Conservation (phyloP, 1,284 basidiomycete species). For the Leccinum subfulvum region DNA sequence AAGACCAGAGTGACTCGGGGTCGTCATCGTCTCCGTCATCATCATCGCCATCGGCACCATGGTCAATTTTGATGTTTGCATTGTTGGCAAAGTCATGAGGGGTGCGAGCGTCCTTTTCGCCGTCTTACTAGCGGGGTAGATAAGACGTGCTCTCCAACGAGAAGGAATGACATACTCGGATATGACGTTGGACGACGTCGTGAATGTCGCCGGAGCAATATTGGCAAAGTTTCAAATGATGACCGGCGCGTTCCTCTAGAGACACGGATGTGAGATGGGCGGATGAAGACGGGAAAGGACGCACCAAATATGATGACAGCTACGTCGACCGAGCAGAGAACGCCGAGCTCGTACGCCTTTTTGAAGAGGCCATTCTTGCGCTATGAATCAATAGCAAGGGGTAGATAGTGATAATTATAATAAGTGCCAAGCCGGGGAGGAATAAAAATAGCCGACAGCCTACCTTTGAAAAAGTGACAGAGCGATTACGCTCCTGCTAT, state of each 20-base stretch:
- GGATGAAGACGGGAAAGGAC: constrained; percentile 15
- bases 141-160: background rate
- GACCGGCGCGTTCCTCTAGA: constrained; percentile 52
- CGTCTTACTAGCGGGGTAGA: constrained; percentile 43
- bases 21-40: constrained; percentile 38
- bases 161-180: constrained; percentile 37
- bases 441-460: constrained; percentile 49
- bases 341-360: constrained; percentile 86
- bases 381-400: constrained; percentile 39
- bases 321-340: constrained; percentile 60
- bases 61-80: constrained; percentile 37
- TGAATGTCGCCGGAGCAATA: constrained; percentile 58
- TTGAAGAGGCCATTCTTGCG: constrained; percentile 89
- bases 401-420: constrained; percentile 33
- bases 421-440: constrained; percentile 44
- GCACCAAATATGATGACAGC: constrained; percentile 61
- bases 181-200: constrained; percentile 49
- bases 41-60: constrained; percentile 42
- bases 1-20: constrained; percentile 21
- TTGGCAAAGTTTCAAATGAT: constrained; percentile 62
- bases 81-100: constrained; percentile 45
- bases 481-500: constrained; percentile 87
- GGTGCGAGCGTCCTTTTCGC: constrained; percentile 50
- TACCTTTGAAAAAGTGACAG: constrained; percentile 89
- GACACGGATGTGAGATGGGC: constrained; percentile 3